phyloP scores from a whole-genome alignment of 371 early-diverging fungal species.

The Choanephora cucurbitarum region DNA sequence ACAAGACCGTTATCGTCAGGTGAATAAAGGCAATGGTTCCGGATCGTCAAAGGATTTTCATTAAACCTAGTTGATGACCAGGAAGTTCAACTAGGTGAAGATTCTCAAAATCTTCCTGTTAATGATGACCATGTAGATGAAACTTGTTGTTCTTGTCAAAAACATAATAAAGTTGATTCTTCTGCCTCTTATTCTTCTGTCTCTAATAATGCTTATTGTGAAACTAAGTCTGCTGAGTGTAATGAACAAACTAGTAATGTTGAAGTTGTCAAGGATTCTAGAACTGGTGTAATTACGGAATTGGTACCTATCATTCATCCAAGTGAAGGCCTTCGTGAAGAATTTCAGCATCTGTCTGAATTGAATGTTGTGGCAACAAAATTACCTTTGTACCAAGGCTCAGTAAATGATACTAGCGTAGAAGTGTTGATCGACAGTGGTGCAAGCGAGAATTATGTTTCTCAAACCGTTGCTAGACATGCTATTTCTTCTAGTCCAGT shows the following conservation, averaged over 20 bases:
- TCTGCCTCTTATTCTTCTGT: too few species aligned
- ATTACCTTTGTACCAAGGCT: too few species aligned
- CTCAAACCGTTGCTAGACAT: not conserved
- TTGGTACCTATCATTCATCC: not conserved
- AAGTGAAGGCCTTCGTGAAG: not conserved
- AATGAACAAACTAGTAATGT: too few species aligned
- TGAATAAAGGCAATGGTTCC: too few species aligned
- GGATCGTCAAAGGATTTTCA: slow-evolving; percentile 1
- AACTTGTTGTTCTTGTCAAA: too few species aligned
- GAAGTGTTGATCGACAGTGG: not conserved
- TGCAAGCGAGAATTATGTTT: slow-evolving; percentile 1
- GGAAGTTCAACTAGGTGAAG: not conserved
- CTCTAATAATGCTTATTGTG: too few species aligned
- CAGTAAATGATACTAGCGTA: not conserved
- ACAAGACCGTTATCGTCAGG: not conserved
- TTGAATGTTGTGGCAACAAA: not conserved
- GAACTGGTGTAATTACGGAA: too few species aligned
- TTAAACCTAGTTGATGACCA: not conserved
- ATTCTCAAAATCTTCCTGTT: not conserved
- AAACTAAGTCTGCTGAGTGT: too few species aligned
- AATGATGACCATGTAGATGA: too few species aligned
- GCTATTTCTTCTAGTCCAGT: not conserved
- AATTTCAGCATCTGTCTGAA: not conserved
- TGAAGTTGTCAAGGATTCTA: too few species aligned
- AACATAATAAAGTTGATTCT: too few species aligned